Evolutionary conservation across 495 filamentous ascomycete species (phyloP), one percentile per base, ranked within the genome.

Genomic region (Podospora comata): DNA sequence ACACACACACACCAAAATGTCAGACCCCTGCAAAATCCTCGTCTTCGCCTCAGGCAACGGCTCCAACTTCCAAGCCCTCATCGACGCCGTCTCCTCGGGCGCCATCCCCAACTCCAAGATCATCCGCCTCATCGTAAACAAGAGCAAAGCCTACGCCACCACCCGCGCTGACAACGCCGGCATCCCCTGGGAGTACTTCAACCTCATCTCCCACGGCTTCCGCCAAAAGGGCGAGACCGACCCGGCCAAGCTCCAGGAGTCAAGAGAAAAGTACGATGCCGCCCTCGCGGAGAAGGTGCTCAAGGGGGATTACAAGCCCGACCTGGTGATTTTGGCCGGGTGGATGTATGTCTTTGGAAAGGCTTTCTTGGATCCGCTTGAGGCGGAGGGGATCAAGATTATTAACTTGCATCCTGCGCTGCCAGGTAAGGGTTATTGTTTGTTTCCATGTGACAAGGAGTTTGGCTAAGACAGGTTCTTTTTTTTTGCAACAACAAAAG

Each of bases 351-450:
- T 83, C 48, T 78, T 84, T 63, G 76, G 76, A 18, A 69, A 70
- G 34, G 71, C 69, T 16, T 84, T 84, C 71, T 81, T 97, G 54
- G 82, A 82, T 26, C 91, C 92, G 2, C 74, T 97, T 48, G 82
- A 85, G 60, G 76, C 71, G 26, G 84, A 80, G 1, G 80, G 82
- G 1, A 80, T 94, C 55, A 85, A 83, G 53, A 88, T 96, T 59
- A 93, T 97, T 73, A 97, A 97, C 75, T 79, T 97, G 63, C 94
- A 97, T 76, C 94, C 93, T 4, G 90, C 92, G 0, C 76, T 94
- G 61, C 89, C 88, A 26, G 78, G 74, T 79, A 71, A 26, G 71
- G 57, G n/a, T 16, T 53, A 53, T 23, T 15, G 18, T 5, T 1
- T 30, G 13, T 7, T 48, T 3, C 20, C 39, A 48, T 48, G 15